Base-by-base conservation (phyloP, 2,329 filamentous ascomycete genomes). In the Aspergillus pseudotamarii region DNA sequence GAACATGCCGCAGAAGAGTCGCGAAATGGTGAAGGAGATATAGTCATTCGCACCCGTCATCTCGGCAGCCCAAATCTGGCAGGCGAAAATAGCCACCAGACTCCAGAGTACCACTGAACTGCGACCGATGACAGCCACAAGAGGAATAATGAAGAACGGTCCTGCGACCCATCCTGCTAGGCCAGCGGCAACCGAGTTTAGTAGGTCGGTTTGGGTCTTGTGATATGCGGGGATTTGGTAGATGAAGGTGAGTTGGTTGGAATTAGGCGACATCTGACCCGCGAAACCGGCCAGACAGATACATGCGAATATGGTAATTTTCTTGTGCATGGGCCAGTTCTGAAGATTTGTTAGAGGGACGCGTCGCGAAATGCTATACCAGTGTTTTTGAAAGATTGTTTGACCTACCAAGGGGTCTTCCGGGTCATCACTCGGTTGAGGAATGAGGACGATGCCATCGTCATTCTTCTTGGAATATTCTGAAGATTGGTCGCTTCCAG, bases 91-190 rank as follows among this genome's bases (percentile, higher is more conserved):
- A n/a, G 67, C 74, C 12, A 80, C 63, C 10, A 80, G 57, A 46
- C 74, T 76, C 75, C 76, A 80, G 67, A 81, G 76, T 21, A 80
- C 78, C 30, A 77, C 69, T 2, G 77, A 74, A 58, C 74, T 75
- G 41, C 78, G 75, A 30, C 79, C 79, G 19, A 80, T 66, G 6
- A 72, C 68, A 57, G 74, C 70, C 1, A 76, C 73, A 5, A 80
- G 65, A 0, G 79, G 79, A 12, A 75, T 75, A 55, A 77, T 75
- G 61, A 81, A 74, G 60, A 79, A 78, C 2, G 75, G 75, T 2
- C 78, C 78, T 1, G 72, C 72, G 6, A 75, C 76, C 60, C 80
- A 71, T n/a, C 78, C 79, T 6, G 78, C 78, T 50, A 78, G 71
- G 14, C 76, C 76, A 8, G 78, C 78, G 1, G 63, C 59, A n/a